A percentile compares a stretch with the other conserved stretches of the same genome.
Conservation (phyloP, 208 protist species). For the Trypanosoma boissoni region DNA sequence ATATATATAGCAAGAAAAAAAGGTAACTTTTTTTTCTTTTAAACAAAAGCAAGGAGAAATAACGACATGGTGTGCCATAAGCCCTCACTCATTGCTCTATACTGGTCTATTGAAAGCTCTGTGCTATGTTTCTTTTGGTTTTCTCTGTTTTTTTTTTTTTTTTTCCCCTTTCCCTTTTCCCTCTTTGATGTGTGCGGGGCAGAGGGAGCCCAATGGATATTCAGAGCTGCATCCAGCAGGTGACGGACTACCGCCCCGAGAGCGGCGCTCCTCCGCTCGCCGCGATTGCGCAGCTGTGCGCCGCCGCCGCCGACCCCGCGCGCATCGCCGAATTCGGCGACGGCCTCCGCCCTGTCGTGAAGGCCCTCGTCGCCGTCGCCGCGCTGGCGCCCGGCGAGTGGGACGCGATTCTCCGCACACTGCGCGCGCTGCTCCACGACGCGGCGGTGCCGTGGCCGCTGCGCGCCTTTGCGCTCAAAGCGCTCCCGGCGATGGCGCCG, state of each 20-base stretch:
- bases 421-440: constrained; percentile 12
- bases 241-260: constrained; percentile 15
- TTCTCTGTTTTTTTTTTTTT: constrained; percentile 3
- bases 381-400: constrained; percentile 20
- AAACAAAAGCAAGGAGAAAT: too few species aligned
- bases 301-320: constrained; percentile 5
- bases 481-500: constrained; percentile 21
- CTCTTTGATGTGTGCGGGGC: constrained; percentile 1
- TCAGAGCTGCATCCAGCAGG: constrained; percentile 25
- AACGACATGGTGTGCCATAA: too few species aligned
- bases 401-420: constrained; percentile 11
- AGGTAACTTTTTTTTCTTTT: not conserved
- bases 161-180: constrained; percentile 1
- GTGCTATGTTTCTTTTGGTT: not conserved
- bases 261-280: constrained; percentile 8
- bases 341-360: constrained; percentile 21
- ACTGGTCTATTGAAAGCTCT: not conserved
- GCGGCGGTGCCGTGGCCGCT: constrained; percentile 21
- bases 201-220: constrained; percentile 10
- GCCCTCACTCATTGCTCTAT: not conserved
- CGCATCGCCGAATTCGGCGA: constrained; percentile 7
- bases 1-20: not conserved
- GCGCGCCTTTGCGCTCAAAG: constrained; percentile 29
- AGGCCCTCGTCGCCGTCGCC: constrained; percentile 23
- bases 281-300: constrained; percentile 11